Evolutionary conservation across 768 basidiomycete species (phyloP), one percentile per base, ranked within the genome.

Genomic region (Russula emetica): DNA sequence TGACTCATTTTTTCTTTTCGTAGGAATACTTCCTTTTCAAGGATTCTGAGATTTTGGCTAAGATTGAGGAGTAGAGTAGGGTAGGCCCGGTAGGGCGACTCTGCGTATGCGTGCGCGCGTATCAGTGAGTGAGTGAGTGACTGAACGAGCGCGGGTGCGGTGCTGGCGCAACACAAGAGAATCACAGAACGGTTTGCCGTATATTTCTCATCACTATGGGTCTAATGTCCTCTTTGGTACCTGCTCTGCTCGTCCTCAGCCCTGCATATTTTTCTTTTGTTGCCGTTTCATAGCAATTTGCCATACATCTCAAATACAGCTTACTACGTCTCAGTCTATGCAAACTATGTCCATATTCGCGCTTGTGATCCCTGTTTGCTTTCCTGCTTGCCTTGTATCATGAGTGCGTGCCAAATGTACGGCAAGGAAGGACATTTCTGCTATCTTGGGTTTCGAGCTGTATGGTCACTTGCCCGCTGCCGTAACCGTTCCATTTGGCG

Each of bases 21-120:
- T 70, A 98, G 94, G 96, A 99, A 73, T 99, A 90, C 77, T 89
- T 83, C 80, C 78, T 99, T 63, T 98, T 95, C 87, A 90, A 87
- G 78, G 96, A 98, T 77, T 76, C 84, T 28, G 95, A 98, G 72
- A 97, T 99, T 73, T 83, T 98, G 59, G 96, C 96, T 63, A 97
- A 95, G 81, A 94, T 98, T 71, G 83, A 88, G 75, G 95, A 97
- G 80, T 97, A 57, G 54, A 38, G 47, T n/a, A 34, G n/a, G n/a
- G n/a, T n/a, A n/a, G n/a, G n/a, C n/a, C n/a, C n/a, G n/a, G n/a
- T n/a, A n/a, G n/a, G n/a, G n/a, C n/a, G n/a, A n/a, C 10, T 13
- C 36, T 36, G 13, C 13, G 40, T 8, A 3, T n/a, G 3, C 7
- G 28, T 22, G n/a, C n/a, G n/a, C n/a, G 22, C 13, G 8, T n/a